These are phyloP conservation scores for Trapa bicornis DNA, from an alignment of 345 rosid species.

Conservation along the genomic window DNA sequence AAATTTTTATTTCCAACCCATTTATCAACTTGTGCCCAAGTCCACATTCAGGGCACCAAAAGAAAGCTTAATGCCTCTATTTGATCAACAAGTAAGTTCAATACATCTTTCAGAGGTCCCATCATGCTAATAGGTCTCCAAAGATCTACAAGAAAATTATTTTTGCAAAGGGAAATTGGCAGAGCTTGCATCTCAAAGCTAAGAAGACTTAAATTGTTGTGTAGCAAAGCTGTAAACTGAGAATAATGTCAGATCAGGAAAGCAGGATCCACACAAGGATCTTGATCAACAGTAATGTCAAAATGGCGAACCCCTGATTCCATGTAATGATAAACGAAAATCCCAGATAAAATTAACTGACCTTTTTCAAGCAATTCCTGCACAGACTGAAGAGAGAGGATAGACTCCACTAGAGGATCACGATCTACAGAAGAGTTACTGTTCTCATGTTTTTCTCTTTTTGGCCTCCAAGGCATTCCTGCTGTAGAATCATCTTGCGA, in stretches of 20 bases:
- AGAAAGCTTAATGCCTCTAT: background rate
- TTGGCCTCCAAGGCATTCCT: slow-evolving; percentile 27
- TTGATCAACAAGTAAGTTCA: background rate
- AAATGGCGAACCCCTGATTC: slow-evolving; percentile 37
- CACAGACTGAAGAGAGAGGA: slow-evolving; percentile 37
- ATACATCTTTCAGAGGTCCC: background rate
- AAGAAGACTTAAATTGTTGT: background rate
- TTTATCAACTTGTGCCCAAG: background rate
- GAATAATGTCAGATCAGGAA: background rate
- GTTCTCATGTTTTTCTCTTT: slow-evolving; percentile 32
- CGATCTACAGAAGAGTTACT: slow-evolving; percentile 20
- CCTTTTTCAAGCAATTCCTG: slow-evolving; percentile 65
- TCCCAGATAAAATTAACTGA: slow-evolving; percentile 10
- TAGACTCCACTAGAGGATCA: slow-evolving; percentile 46
- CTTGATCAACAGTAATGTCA: background rate
- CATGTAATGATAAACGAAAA: slow-evolving; percentile 14
- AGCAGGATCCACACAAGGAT: background rate
- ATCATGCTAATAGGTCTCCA: background rate
- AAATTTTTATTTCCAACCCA: background rate
- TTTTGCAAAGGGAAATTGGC: background rate
- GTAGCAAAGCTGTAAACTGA: background rate
- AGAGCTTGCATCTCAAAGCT: background rate
- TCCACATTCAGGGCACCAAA: background rate
- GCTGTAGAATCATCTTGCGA: slow-evolving; percentile 36
- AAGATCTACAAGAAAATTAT: background rate